Percentiles rank a stretch among this genome's conserved stretches.
Conservation (phyloP, 2,329 filamentous ascomycete species). For the Aspergillus flavus region DNA sequence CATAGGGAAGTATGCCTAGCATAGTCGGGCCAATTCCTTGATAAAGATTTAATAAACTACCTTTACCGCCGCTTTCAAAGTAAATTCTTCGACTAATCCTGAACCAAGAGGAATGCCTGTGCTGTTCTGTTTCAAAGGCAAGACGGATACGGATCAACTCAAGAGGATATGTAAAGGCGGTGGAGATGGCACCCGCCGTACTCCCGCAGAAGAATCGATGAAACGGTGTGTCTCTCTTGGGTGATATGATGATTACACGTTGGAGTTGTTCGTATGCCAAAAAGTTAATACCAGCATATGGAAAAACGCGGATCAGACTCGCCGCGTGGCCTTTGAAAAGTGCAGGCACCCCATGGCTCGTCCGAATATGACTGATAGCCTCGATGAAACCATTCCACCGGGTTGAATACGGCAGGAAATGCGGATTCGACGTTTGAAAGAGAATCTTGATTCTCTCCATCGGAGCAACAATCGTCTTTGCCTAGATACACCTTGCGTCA, state of each 20-base stretch:
- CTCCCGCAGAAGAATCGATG: slow-evolving; percentile 60
- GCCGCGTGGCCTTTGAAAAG: slow-evolving; percentile 94
- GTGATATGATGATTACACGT: slow-evolving; percentile 70
- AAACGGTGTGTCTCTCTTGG: slow-evolving; percentile 75
- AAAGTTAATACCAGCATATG: slow-evolving; percentile 97
- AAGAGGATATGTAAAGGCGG: slow-evolving; percentile 94
- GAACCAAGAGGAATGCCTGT: not conserved
- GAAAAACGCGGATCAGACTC: slow-evolving; percentile 90
- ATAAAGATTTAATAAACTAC: slow-evolving; percentile 72
- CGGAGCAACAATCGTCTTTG: slow-evolving; percentile 92
- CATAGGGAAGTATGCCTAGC: slow-evolving; percentile 94
- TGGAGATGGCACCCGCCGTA: slow-evolving; percentile 74
- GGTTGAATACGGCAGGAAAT: slow-evolving; percentile 88
- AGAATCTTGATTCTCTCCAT: slow-evolving; percentile 98
- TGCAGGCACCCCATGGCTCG: slow-evolving; percentile 68
- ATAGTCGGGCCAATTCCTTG: slow-evolving; percentile 89
- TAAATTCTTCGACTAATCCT: not conserved
- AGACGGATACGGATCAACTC: slow-evolving; percentile 91
- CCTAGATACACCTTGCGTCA: slow-evolving; percentile 55
- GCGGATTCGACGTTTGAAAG: slow-evolving; percentile 92
- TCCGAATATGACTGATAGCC: slow-evolving; percentile 82
- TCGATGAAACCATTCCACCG: slow-evolving; percentile 82
- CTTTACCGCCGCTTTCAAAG: not conserved
- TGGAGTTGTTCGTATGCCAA: slow-evolving; percentile 97
- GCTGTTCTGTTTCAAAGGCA: slow-evolving; percentile 84